These are phyloP conservation scores for Huntiella savannae DNA, from an alignment of 2,329 filamentous ascomycete genomes.

Conservation along the genomic window DNA sequence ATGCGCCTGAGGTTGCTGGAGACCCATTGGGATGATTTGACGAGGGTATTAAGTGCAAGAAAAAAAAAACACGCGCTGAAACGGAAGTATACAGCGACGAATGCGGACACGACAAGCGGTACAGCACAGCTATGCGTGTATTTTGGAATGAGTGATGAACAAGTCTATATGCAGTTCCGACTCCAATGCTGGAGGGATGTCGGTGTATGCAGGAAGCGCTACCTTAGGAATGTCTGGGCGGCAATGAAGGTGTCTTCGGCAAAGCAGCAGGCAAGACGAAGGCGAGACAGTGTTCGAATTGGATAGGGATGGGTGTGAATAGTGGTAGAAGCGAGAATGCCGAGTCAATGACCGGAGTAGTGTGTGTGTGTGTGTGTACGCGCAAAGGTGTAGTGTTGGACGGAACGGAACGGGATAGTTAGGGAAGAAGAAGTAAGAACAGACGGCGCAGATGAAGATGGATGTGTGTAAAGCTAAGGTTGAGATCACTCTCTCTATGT, in stretches of 20 bases:
- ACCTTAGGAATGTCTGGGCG: too few relatives aligned
- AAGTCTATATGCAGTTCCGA: too few relatives aligned
- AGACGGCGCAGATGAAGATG: neutral
- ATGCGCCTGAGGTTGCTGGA: constrained; percentile 17
- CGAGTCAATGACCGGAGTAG: neutral
- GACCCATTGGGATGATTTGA: constrained; percentile 29
- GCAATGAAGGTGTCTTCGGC: neutral
- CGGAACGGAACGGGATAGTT: neutral
- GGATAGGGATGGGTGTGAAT: neutral
- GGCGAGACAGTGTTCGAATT: too few relatives aligned
- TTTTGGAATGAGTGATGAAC: neutral
- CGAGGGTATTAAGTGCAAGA: neutral
- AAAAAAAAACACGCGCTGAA: neutral
- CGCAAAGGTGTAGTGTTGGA: neutral
- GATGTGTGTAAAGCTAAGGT: neutral
- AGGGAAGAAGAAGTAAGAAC: too few relatives aligned
- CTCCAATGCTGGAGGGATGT: neutral
- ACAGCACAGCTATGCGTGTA: neutral
- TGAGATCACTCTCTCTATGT: constrained; percentile 4
- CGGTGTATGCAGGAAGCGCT: neutral
- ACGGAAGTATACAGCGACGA: neutral
- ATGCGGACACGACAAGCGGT: neutral
- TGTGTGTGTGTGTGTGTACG: neutral
- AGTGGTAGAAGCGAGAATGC: neutral
- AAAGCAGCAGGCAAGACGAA: neutral